Base-by-base conservation (phyloP, 306 rosid genomes). In the Albizia julibrissin region DNA sequence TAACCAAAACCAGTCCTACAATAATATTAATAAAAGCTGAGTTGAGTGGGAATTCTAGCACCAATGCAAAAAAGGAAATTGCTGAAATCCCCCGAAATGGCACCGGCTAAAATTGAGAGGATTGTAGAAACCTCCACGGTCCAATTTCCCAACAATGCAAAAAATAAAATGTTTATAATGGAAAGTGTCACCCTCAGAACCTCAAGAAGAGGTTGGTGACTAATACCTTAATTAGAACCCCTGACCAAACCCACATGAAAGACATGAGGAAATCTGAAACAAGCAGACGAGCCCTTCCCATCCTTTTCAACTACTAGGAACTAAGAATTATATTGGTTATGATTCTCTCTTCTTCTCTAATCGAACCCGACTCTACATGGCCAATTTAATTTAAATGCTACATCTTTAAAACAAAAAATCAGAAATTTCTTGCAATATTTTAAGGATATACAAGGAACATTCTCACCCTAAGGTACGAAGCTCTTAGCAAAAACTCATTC, bases 191-290 rank as follows among this genome's bases (percentile, higher is more conserved):
- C n/a, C n/a, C n/a, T n/a, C n/a, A n/a, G n/a, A n/a, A n/a, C n/a
- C n/a, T n/a, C n/a, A n/a, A n/a, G n/a, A 2, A 73, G 12, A 46
- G 81, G 90, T 34, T 69, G 78, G 61, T 87, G 84, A 12, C 76
- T 76, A 89, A 75, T 2, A 86, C 70, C 84, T 91, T 90, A 67
- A 87, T 59, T 14, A 95, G 69, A 82, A 86, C 89, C 50, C 92
- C 90, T 3, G 99, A 91, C 84, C 92, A 93, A n/a, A 89, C 93
- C 98, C 99, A 95, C 97, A 91, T 91, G 87, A 92, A 92, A 46
- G 99, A 92, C 3, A 92, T 31, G 11, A 80, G 26, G 49, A 93
- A 92, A 87, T 95, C 99, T 3, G 93, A 86, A 0, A 77, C 66
- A 3, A 91, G 81, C 83, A 91, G 67, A 61, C 82, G 83, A 69